Evolutionary conservation across 306 rosid genomes (phyloP), one percentile per base, ranked within the genome.

Genomic region (Cucurbita argyrosperma): DNA sequence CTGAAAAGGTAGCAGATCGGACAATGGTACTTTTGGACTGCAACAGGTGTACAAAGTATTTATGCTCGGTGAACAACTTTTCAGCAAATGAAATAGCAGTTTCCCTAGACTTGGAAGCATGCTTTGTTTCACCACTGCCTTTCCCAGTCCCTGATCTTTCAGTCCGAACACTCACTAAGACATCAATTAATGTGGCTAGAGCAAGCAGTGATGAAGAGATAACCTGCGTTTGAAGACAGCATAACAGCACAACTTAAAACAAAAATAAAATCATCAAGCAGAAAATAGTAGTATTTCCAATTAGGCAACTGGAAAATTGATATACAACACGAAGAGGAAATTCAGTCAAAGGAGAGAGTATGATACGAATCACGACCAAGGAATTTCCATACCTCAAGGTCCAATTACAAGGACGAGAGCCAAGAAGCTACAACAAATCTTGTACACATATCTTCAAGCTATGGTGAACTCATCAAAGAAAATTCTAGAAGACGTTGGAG

Each of bases 101-200:
- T 52, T 16, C 81, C 83, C 87, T 85, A 21, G 98, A 91, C 82
- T 87, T 93, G 43, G 88, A 82, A 62, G 91, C 92, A 80, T 89
- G 88, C 81, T 84, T 90, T 78, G 92, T 78, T 82, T 86, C 95
- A 73, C 84, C 60, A 78, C 82, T 72, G 61, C 77, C 60, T 71
- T 70, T 94, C 66, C 84, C 91, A 81, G 83, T 74, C 69, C 83
- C 87, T 77, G 87, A 75, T 71, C 83, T 83, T 62, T 82, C 90
- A 74, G 74, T 23, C 56, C 14, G 43, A 50, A 26, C 74, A 47
- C 56, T 68, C 66, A 80, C 80, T 83, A 94, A 82, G 71, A 89
- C 89, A 83, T 94, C 98, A 74, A 94, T 89, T 74, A 94, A 96
- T 77, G 97, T 84, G 16, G 98, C 97, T 82, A 90, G 79, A 67